These are phyloP conservation scores for Talaromyces ruber DNA, from an alignment of 495 filamentous ascomycete species.

Conservation along the genomic window DNA sequence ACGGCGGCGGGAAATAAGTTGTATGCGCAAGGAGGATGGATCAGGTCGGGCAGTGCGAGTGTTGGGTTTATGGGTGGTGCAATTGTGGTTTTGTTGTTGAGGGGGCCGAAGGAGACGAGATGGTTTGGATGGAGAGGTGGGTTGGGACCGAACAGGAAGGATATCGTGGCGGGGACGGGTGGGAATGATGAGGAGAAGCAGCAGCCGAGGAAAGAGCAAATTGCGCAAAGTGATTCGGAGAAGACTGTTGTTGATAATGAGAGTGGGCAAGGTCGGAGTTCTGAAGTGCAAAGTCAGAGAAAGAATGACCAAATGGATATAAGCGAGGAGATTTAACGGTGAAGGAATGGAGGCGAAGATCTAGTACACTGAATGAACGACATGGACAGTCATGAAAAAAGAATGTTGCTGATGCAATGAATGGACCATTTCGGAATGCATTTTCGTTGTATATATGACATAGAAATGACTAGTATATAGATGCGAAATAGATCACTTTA, in stretches of 20 bases:
- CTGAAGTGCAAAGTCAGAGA: neutral
- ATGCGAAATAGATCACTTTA: neutral
- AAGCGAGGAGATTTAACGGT: neutral
- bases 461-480: neutral
- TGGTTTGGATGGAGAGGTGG: constrained; percentile 76
- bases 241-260: neutral
- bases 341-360: neutral
- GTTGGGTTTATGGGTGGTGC: constrained; percentile 57
- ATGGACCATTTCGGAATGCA: neutral
- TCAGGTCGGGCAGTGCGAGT: constrained; percentile 56
- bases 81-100: constrained; percentile 44
- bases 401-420: neutral
- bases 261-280: neutral
- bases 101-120: constrained; percentile 60
- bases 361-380: neutral
- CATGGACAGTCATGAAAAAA: neutral
- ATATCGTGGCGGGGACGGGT: constrained; percentile 1
- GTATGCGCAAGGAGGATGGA: constrained; percentile 65
- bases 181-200: constrained; percentile 1
- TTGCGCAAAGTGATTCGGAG: constrained; percentile 1
- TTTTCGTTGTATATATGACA: neutral
- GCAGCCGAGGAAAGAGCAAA: neutral
- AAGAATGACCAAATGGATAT: neutral
- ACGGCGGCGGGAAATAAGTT: constrained; percentile 64
- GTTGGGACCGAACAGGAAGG: neutral